Conservation (phyloP, 345 rosid species). For the Salix caprea region DNA sequence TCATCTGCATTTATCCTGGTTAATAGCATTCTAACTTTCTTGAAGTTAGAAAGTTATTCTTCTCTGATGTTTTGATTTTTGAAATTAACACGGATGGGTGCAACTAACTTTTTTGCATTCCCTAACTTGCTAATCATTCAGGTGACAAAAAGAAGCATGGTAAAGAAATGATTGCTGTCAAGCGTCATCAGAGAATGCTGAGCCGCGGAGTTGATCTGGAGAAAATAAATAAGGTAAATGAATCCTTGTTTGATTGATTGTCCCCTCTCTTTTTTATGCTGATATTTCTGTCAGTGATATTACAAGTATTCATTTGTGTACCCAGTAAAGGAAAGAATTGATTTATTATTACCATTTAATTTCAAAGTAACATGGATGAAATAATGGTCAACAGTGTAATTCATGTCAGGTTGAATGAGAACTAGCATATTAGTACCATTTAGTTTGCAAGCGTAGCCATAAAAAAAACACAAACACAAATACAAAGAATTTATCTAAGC, state of each 20-base stretch:
- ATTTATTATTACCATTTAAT: not conserved
- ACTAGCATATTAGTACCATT: not conserved
- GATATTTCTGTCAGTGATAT: not conserved
- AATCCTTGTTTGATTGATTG: not conserved
- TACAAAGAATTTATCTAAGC: not conserved
- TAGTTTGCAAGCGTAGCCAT: not conserved
- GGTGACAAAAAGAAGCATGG: conserved; percentile 81
- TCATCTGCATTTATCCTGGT: conserved; percentile 6
- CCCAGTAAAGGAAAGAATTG: not conserved
- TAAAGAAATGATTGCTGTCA: conserved; percentile 72
- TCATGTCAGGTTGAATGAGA: not conserved
- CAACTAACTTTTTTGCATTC: not conserved
- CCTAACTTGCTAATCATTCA: conserved; percentile 17
- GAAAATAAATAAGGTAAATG: conserved; percentile 55
- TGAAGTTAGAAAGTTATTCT: not conserved
- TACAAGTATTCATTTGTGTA: not conserved
- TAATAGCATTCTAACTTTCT: not conserved
- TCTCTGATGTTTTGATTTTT: not conserved
- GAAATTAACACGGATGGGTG: not conserved
- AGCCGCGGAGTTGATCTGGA: conserved; percentile 72
- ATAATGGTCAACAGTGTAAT: not conserved
- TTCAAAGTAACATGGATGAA: not conserved
- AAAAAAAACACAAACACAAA: not conserved
- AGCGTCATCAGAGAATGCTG: conserved; percentile 78
- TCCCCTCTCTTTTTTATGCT: not conserved